Conservation (phyloP, 2,329 filamentous ascomycete species). For the Leptographium flavum region DNA sequence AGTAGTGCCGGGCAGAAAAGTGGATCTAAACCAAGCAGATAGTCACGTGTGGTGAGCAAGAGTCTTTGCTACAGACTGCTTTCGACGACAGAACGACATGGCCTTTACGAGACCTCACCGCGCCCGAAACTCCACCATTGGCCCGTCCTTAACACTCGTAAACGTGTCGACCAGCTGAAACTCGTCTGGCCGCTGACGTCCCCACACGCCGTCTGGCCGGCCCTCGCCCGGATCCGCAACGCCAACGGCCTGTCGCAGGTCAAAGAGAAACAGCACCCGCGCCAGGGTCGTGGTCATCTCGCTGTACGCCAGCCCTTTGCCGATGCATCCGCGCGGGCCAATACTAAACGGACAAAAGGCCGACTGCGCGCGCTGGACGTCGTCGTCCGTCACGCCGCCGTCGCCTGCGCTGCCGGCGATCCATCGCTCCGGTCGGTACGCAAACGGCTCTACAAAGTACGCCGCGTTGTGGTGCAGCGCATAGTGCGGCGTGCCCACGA, state of each 20-base stretch:
- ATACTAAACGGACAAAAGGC: constrained; percentile 66
- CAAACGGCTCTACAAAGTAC: constrained; percentile 46
- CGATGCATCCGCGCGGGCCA: constrained; percentile 57
- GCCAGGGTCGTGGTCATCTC: constrained; percentile 53
- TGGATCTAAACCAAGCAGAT: too few relatives aligned
- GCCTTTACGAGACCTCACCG: not conserved
- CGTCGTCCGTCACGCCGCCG: constrained; percentile 29
- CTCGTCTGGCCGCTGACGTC: constrained; percentile 41
- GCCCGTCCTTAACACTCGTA: constrained; percentile 58
- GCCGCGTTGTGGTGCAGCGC: constrained; percentile 51
- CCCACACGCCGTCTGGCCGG: constrained; percentile 31
- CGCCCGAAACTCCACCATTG: constrained; percentile 46
- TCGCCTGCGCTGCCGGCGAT: constrained; percentile 26
- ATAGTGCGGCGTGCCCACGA: constrained; percentile 53
- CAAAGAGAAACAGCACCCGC: constrained; percentile 45
- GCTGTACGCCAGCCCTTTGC: constrained; percentile 53
- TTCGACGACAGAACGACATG: too few relatives aligned
- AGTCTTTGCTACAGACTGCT: too few relatives aligned
- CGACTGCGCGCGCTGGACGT: constrained; percentile 40
- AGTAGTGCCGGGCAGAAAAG: too few relatives aligned
- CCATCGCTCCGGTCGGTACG: constrained; percentile 53
- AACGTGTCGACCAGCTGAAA: constrained; percentile 62
- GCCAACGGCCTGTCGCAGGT: constrained; percentile 36
- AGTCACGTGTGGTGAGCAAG: too few relatives aligned
- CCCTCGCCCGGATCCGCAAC: constrained; percentile 40